Evolutionary conservation across 2,329 filamentous ascomycete species (phyloP).

Genomic region (Xylariomycetidae sp.): DNA sequence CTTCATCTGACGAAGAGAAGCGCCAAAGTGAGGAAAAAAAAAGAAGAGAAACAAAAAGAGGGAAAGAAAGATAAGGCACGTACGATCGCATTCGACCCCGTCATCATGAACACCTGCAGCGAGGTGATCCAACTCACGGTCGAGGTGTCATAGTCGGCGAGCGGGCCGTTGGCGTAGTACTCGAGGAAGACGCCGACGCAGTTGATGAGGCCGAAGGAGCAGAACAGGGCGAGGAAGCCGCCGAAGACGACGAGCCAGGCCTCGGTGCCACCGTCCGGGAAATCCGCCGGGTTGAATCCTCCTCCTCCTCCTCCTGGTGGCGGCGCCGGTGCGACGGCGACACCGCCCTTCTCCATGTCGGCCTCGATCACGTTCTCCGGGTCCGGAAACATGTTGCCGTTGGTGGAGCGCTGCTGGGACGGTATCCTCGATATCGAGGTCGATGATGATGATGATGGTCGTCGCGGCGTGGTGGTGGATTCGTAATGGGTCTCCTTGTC

Average conservation of each 20-base stretch:
- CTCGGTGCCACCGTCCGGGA: slow-evolving; percentile 53
- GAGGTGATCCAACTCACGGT: slow-evolving; percentile 55
- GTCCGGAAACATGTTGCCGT: slow-evolving; percentile 13
- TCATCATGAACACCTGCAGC: slow-evolving; percentile 40
- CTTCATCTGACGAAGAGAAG: too few species aligned
- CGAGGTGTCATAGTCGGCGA: slow-evolving; percentile 42
- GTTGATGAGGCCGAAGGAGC: slow-evolving; percentile 35
- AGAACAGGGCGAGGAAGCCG: slow-evolving; percentile 26
- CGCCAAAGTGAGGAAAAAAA: too few species aligned
- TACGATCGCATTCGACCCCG: slow-evolving; percentile 42
- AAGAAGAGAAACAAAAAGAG: neutral
- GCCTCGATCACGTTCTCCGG: slow-evolving; percentile 16
- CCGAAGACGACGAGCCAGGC: slow-evolving; percentile 41
- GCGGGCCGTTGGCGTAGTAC: slow-evolving; percentile 46
- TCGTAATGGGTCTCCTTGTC: too few species aligned
- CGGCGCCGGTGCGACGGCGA: slow-evolving; percentile 2
- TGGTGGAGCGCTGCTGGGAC: slow-evolving; percentile 15
- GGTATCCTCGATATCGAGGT: slow-evolving; percentile 20
- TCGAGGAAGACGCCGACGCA: slow-evolving; percentile 51
- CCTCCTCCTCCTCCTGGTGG: neutral
- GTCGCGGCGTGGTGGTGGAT: slow-evolving; percentile 10
- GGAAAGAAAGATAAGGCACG: slow-evolving; percentile 6
- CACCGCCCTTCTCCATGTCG: slow-evolving; percentile 27
- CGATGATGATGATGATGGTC: too few species aligned
- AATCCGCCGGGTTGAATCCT: slow-evolving; percentile 38